Base-by-base conservation (phyloP, 768 basidiomycete genomes). In the Suillus decipiens region DNA sequence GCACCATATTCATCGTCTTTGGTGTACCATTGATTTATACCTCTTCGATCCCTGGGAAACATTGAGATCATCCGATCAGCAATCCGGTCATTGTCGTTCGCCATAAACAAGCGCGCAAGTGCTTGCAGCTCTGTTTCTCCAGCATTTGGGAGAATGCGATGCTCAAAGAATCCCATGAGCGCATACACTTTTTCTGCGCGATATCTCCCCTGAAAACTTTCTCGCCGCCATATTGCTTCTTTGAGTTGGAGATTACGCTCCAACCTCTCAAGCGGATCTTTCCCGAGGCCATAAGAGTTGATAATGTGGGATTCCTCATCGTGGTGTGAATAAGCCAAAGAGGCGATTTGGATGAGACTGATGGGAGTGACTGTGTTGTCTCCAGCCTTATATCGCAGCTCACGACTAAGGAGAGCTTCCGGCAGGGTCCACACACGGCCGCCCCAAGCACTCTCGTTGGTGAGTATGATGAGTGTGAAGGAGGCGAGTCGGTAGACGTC, bases 121-220 rank as follows among this genome's bases (percentile, higher is more conserved):
- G 72, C 70, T 57, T 73, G 70, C 39, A 69, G 1, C 37, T 67
- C 61, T 17, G 63, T 71, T 36, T 71, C 70, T 41, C 51, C 22
- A 17, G 36, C 17, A 22, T 70, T 45, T 12, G 67, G 72, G 12
- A 51, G 33, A 36, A 73, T 72, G 1, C 65, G 73, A 56, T 71
- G 71, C 37, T 66, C 63, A 24, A 74, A 72, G 50, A 74, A 71
- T 3, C 67, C 66, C 73, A 70, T 71, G 1, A 74, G 64, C 11
- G 71, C 64, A 10, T 71, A 72, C 37, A 74, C 71, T 31, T 62
- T 72, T 31, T 71, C 72, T 45, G 67, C 65, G 6, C 5, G 19
- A 60, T 60, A 59, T 22, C 59, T 60, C 31, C 15, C 53, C 10
- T 58, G 19, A 22, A 19, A 0, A 15, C 17, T 12, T 45, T 4